Conservation (phyloP, 192 early-diverging fungal genomes). For the Podila minutissima region DNA sequence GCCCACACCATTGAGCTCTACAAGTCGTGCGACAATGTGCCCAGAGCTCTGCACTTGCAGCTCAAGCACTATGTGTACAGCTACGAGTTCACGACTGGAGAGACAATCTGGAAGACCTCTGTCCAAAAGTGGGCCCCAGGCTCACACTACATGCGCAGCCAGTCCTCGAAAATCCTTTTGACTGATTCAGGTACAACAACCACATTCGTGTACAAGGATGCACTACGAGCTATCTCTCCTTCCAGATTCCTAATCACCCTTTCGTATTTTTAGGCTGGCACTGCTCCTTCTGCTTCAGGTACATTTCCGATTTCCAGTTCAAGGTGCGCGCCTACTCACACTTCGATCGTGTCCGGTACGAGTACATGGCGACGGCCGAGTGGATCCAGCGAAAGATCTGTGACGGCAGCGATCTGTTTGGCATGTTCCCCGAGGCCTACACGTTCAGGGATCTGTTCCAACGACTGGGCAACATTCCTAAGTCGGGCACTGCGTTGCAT, state of each 20-base stretch:
- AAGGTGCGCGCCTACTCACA: slow-evolving; percentile 69
- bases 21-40: slow-evolving; percentile 56
- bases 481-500: slow-evolving; percentile 41
- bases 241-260: not conserved
- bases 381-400: slow-evolving; percentile 63
- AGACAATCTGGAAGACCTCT: slow-evolving; percentile 58
- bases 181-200: slow-evolving; percentile 61
- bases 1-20: slow-evolving; percentile 55
- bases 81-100: slow-evolving; percentile 65
- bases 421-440: slow-evolving; percentile 65
- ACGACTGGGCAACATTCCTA: slow-evolving; percentile 46
- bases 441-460: slow-evolving; percentile 58
- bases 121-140: slow-evolving; percentile 45
- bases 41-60: slow-evolving; percentile 59
- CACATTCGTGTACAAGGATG: not conserved
- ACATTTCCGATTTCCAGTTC: slow-evolving; percentile 61
- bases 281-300: slow-evolving; percentile 67
- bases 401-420: slow-evolving; percentile 66
- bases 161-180: slow-evolving; percentile 50
- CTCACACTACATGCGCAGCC: slow-evolving; percentile 46
- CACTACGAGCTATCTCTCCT: not conserved
- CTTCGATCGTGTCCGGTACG: slow-evolving; percentile 56
- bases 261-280: slow-evolving; percentile 58
- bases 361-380: slow-evolving; percentile 32
- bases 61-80: slow-evolving; percentile 66